Percentiles rank a stretch among this genome's conserved stretches.
These are phyloP conservation scores for Kodamaea kaohsiungensis DNA, from an alignment of 805 yeast genomes.

Conservation along the genomic window DNA sequence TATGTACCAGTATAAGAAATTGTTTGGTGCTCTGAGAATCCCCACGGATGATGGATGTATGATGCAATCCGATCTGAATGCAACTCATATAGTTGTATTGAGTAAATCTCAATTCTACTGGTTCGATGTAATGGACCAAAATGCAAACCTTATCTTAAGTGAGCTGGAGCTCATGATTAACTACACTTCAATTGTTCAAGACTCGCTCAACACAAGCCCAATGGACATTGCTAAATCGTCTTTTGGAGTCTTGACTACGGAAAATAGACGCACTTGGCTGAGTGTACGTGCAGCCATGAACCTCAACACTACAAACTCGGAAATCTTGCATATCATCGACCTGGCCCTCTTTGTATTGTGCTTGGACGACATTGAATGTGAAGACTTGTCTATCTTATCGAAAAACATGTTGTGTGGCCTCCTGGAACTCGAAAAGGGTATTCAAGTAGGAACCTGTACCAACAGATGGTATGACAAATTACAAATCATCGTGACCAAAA, in stretches of 20 bases:
- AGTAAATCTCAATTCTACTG: constrained; percentile 89
- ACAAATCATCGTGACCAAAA: constrained; percentile 82
- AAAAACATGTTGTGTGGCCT: constrained; percentile 89
- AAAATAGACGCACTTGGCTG: constrained; percentile 88
- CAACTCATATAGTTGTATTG: constrained; percentile 80
- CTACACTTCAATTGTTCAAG: constrained; percentile 73
- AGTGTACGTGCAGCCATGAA: constrained; percentile 54
- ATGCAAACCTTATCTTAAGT: constrained; percentile 68
- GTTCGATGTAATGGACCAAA: constrained; percentile 85
- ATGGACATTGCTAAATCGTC: constrained; percentile 72
- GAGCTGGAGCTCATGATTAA: constrained; percentile 77
- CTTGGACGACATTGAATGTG: constrained; percentile 73
- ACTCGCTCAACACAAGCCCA: constrained; percentile 55
- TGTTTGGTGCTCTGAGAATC: constrained; percentile 85
- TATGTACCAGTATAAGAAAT: constrained; percentile 87
- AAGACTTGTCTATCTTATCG: constrained; percentile 63
- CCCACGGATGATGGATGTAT: constrained; percentile 81
- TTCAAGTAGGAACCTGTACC: constrained; percentile 91
- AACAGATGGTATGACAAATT: constrained; percentile 94
- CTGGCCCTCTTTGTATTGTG: constrained; percentile 81
- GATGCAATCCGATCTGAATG: constrained; percentile 74
- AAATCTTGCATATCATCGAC: constrained; percentile 74
- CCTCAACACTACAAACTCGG: constrained; percentile 55
- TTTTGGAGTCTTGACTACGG: constrained; percentile 88
- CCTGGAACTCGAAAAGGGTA: constrained; percentile 74